Evolutionary conservation across 768 basidiomycete species (phyloP), one percentile per base, ranked within the genome.

Genomic region (Hypholoma sublateritium): DNA sequence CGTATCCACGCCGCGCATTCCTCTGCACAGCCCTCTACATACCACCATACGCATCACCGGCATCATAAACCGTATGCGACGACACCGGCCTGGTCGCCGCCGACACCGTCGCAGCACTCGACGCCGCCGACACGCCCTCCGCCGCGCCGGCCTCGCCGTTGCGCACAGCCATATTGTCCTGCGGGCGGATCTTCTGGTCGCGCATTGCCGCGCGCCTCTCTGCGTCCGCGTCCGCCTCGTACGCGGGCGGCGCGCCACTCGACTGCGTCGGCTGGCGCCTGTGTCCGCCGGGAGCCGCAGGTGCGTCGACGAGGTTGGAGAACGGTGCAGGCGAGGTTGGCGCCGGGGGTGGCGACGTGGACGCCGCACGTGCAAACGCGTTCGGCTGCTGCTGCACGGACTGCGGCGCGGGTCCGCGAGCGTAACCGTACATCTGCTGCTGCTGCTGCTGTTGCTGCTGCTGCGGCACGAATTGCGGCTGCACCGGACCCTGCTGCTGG

Each of bases 21-120:
- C 22, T 41, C 19, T 28, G 7, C 41, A 24, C 36, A 19, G 14
- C 11, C 41, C 8, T 19, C 58, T 62, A 69, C 42, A 67, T 66
- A 28, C 68, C 68, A 24, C 68, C 68, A 59, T 67, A 67, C 8
- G 55, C 64, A 60, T 67, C 64, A 17, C 62, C 60, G 4, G 59
- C 57, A 47, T 64, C 59, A 39, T 67, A 67, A 19, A 67, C 28
- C n/a, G 66, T 51, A 17, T 62, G 53, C 21, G 59, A 21, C 12
- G 62, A 63, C 13, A 43, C 43, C 14, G 60, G 58, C 48, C 55
- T 57, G 8, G 39, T 14, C 14, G 9, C 44, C n/a, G 32, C 44
- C 14, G 48, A 25, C 17, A 45, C 25, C 44, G 37, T 53, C 37
- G 50, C 25, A 34, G 16, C 22, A 14, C 22, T 56, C 7, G 47